phyloP scores from a whole-genome alignment of 2,329 filamentous ascomycete species.

The Curvularia sp. region DNA sequence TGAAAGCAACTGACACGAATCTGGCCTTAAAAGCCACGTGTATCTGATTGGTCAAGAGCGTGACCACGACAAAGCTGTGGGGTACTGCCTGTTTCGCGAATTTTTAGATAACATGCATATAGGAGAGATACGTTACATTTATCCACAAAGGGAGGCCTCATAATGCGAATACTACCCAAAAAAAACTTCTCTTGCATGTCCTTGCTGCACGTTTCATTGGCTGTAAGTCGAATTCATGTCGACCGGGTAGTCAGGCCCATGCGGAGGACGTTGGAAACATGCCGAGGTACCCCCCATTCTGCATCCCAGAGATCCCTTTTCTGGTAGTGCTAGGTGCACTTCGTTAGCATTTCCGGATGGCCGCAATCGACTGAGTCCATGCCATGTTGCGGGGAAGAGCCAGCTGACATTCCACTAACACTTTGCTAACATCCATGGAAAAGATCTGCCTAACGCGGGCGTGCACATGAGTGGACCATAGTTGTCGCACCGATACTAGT shows the following conservation, averaged over 20 bases:
- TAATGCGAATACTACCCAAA: not conserved
- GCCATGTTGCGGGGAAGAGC: slow-evolving; percentile 9
- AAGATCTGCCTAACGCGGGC: not conserved
- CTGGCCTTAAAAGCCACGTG: not conserved
- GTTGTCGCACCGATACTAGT: slow-evolving; percentile 1
- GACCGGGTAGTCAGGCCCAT: not conserved
- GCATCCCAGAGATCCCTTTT: not conserved
- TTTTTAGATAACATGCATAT: not conserved
- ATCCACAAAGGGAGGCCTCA: not conserved
- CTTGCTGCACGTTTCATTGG: not conserved
- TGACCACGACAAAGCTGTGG: not conserved
- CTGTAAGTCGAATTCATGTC: not conserved
- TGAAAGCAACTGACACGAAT: not conserved
- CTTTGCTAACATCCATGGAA: not conserved
- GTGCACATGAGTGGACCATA: slow-evolving; percentile 7
- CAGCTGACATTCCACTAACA: slow-evolving; percentile 7
- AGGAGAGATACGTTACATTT: not conserved
- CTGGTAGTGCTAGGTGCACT: not conserved
- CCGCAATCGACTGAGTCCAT: slow-evolving; percentile 3
- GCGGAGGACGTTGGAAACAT: not conserved
- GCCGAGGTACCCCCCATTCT: slow-evolving; percentile 7
- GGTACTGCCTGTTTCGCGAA: not conserved
- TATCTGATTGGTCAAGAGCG: not conserved
- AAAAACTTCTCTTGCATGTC: not conserved
- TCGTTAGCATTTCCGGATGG: slow-evolving; percentile 2